These are phyloP conservation scores for Linnemannia zychae DNA, from an alignment of 192 early-diverging fungal genomes.

Conservation along the genomic window DNA sequence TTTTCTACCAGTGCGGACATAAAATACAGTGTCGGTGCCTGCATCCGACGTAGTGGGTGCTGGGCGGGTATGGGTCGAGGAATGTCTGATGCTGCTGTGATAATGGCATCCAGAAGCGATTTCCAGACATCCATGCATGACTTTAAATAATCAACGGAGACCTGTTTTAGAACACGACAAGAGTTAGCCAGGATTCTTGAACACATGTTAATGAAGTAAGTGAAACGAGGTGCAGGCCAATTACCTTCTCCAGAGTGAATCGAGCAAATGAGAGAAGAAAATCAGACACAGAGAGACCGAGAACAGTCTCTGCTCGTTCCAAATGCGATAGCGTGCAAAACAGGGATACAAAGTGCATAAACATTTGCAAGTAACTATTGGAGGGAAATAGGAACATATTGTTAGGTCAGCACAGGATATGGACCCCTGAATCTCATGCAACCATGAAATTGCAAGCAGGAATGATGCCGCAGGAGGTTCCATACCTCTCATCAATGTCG, in stretches of 20 bases:
- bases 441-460: neutral
- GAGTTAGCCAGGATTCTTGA: neutral
- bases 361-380: slow-evolving; percentile 49
- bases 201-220: neutral
- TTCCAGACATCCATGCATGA: slow-evolving; percentile 54
- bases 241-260: slow-evolving; percentile 53
- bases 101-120: slow-evolving; percentile 29
- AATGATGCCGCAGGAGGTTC: neutral
- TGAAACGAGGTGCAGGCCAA: neutral
- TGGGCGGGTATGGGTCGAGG: slow-evolving; percentile 39
- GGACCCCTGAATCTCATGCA: neutral
- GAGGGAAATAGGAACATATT: neutral
- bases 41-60: slow-evolving; percentile 36
- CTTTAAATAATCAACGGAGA: slow-evolving; percentile 50
- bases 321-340: slow-evolving; percentile 48
- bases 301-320: slow-evolving; percentile 43
- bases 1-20: slow-evolving; percentile 47
- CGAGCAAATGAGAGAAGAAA: slow-evolving; percentile 47
- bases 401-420: neutral
- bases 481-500: slow-evolving; percentile 50
- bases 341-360: slow-evolving; percentile 53
- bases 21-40: slow-evolving; percentile 40
- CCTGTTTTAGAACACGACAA: slow-evolving; percentile 6
- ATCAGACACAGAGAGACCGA: slow-evolving; percentile 40
- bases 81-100: slow-evolving; percentile 22